Percentiles rank a stretch among this genome's conserved stretches.
phyloP scores from a whole-genome alignment of 1,139 yeast species.

The Yamadazyma conglobata region DNA sequence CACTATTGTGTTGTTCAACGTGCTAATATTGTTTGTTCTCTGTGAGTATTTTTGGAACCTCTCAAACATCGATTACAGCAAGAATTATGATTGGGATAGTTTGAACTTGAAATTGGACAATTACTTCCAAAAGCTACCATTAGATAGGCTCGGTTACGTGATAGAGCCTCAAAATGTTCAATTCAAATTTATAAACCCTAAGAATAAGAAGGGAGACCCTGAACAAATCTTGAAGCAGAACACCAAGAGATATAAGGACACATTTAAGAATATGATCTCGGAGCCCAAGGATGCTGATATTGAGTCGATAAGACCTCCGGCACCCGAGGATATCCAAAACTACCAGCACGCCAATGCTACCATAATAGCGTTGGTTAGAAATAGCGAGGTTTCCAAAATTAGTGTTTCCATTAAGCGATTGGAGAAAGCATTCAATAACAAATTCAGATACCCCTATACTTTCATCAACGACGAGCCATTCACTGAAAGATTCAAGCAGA shows the following conservation, averaged over 20 bases:
- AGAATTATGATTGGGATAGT: slow-evolving; percentile 1
- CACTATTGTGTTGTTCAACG: slow-evolving; percentile 11
- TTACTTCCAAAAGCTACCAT: too few species aligned
- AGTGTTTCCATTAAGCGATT: slow-evolving; percentile 52
- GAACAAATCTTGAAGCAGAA: slow-evolving; percentile 33
- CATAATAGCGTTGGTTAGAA: slow-evolving; percentile 65
- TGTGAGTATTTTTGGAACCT: slow-evolving; percentile 9
- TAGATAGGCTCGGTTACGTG: slow-evolving; percentile 3
- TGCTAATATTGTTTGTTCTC: slow-evolving; percentile 11
- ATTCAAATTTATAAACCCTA: slow-evolving; percentile 32
- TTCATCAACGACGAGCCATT: slow-evolving; percentile 73
- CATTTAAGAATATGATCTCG: slow-evolving; percentile 30
- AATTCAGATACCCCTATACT: slow-evolving; percentile 77
- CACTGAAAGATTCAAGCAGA: slow-evolving; percentile 49
- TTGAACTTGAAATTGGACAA: background rate
- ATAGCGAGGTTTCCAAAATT: slow-evolving; percentile 52
- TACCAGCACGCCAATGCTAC: slow-evolving; percentile 68
- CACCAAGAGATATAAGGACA: slow-evolving; percentile 26
- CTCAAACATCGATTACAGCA: slow-evolving; percentile 9
- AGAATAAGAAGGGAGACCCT: slow-evolving; percentile 23
- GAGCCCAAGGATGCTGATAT: slow-evolving; percentile 51
- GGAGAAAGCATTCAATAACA: slow-evolving; percentile 61
- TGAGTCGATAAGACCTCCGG: slow-evolving; percentile 35
- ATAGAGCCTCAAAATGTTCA: slow-evolving; percentile 28
- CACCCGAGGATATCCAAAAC: slow-evolving; percentile 15